Conservation (phyloP, 768 basidiomycete genomes). For the Leccinum rimulosum region DNA sequence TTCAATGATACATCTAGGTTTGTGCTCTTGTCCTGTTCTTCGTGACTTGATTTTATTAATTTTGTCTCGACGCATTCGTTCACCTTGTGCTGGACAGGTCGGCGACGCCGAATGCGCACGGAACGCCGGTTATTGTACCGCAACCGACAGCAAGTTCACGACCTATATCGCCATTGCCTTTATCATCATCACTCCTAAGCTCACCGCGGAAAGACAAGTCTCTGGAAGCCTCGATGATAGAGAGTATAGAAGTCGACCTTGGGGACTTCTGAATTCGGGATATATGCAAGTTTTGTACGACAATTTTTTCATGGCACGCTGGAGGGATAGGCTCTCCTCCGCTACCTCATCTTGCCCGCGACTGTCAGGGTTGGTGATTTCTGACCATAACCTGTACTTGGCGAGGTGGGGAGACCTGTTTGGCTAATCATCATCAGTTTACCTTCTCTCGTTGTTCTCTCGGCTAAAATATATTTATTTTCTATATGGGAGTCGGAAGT, state of each 20-base stretch:
- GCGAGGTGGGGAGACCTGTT: neutral
- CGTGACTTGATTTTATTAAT: slow-evolving; percentile 19
- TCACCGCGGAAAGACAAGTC: slow-evolving; percentile 38
- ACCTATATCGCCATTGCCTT: slow-evolving; percentile 37
- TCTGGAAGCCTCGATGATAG: slow-evolving; percentile 58
- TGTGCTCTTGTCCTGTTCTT: slow-evolving; percentile 18
- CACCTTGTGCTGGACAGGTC: slow-evolving; percentile 24
- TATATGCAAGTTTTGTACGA: slow-evolving; percentile 5
- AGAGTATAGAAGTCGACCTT: slow-evolving; percentile 70
- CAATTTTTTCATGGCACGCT: neutral
- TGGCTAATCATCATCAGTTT: slow-evolving; percentile 8
- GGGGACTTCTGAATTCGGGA: slow-evolving; percentile 60
- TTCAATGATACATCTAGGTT: slow-evolving; percentile 64
- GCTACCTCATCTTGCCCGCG: slow-evolving; percentile 1
- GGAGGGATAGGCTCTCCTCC: neutral
- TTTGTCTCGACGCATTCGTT: slow-evolving; percentile 11
- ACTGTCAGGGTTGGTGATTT: slow-evolving; percentile 1
- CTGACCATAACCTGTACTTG: slow-evolving; percentile 5
- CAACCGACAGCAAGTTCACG: slow-evolving; percentile 27
- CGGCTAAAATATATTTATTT: slow-evolving; percentile 6
- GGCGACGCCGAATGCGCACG: slow-evolving; percentile 49
- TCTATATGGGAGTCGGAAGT: too few relatives aligned
- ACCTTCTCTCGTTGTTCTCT: neutral
- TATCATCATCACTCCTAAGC: slow-evolving; percentile 20
- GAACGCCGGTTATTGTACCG: slow-evolving; percentile 39